Evolutionary conservation across 805 yeast species (phyloP).

Genomic region (Geotrichum ghanense): DNA sequence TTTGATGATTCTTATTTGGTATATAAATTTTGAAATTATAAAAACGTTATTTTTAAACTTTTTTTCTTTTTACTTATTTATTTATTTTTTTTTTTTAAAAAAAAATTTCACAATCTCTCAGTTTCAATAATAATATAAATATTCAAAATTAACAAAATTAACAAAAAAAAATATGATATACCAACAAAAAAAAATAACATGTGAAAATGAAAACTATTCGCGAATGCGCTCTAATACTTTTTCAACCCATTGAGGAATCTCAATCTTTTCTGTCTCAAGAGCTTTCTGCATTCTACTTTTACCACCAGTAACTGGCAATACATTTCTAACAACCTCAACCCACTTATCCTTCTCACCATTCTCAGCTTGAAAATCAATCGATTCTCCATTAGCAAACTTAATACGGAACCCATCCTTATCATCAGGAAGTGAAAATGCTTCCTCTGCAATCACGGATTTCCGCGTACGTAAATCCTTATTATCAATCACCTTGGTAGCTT

Average conservation of each 20-base stretch:
- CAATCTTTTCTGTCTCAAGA: not conserved
- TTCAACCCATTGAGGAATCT: not conserved
- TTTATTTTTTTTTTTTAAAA: no score
- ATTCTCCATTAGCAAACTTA: constrained; percentile 67
- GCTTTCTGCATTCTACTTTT: not conserved
- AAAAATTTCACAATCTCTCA: no score
- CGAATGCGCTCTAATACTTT: not conserved
- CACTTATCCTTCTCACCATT: constrained; percentile 48
- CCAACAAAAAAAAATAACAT: no score
- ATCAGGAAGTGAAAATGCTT: not conserved
- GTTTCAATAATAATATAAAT: no score
- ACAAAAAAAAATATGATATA: no score
- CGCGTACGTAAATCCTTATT: not conserved
- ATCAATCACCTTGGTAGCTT: not conserved
- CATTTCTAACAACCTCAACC: constrained; percentile 42
- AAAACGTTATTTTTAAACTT: no score
- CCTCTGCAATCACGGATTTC: not conserved
- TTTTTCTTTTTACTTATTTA: no score
- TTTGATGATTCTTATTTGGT: no score
- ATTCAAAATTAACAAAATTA: no score
- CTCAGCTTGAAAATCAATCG: constrained; percentile 79
- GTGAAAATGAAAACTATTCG: no score
- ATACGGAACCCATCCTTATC: constrained; percentile 48
- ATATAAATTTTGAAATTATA: no score
- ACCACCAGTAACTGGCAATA: constrained; percentile 2